Conservation (phyloP, 768 basidiomycete species). For the Lentinula boryana region DNA sequence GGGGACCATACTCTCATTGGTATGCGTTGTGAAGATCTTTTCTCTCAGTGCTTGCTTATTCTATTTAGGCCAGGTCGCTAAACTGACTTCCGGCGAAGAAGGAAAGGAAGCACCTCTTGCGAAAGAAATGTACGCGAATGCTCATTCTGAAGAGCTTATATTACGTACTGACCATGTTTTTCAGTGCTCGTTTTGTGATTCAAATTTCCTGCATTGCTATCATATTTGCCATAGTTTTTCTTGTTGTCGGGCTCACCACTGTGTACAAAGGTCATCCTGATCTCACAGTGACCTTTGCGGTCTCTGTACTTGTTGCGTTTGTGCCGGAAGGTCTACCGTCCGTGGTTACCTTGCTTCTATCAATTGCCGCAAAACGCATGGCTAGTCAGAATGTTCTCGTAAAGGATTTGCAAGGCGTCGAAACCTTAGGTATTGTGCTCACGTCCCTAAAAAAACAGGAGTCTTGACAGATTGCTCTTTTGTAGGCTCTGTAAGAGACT, state of each 20-base stretch:
- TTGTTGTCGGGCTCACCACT: slow-evolving; percentile 59
- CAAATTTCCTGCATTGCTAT: slow-evolving; percentile 59
- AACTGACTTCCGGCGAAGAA: slow-evolving; percentile 55
- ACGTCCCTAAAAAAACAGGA: slow-evolving; percentile 26
- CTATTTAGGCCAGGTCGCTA: slow-evolving; percentile 56
- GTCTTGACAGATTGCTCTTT: neutral
- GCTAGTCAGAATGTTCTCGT: slow-evolving; percentile 67
- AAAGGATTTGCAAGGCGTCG: slow-evolving; percentile 68
- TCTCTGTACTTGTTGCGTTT: slow-evolving; percentile 45
- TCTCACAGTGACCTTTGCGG: slow-evolving; percentile 51
- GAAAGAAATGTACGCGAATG: slow-evolving; percentile 48
- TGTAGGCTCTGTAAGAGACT: slow-evolving; percentile 15
- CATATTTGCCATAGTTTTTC: slow-evolving; percentile 57
- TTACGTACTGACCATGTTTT: slow-evolving; percentile 2
- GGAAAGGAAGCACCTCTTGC: slow-evolving; percentile 64
- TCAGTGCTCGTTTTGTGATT: slow-evolving; percentile 53
- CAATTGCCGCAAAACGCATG: slow-evolving; percentile 69
- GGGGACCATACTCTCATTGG: slow-evolving; percentile 65
- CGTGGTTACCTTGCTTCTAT: slow-evolving; percentile 59
- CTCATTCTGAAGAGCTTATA: neutral
- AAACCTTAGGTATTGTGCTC: slow-evolving; percentile 53
- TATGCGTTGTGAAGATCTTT: slow-evolving; percentile 14
- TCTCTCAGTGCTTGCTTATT: slow-evolving; percentile 3
- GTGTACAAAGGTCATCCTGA: slow-evolving; percentile 58
- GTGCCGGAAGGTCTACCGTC: slow-evolving; percentile 57